Percentiles rank a stretch among this genome's conserved stretches.
phyloP scores from a whole-genome alignment of 202 grass and related monocot genomes.

The Carex sylvatica region DNA sequence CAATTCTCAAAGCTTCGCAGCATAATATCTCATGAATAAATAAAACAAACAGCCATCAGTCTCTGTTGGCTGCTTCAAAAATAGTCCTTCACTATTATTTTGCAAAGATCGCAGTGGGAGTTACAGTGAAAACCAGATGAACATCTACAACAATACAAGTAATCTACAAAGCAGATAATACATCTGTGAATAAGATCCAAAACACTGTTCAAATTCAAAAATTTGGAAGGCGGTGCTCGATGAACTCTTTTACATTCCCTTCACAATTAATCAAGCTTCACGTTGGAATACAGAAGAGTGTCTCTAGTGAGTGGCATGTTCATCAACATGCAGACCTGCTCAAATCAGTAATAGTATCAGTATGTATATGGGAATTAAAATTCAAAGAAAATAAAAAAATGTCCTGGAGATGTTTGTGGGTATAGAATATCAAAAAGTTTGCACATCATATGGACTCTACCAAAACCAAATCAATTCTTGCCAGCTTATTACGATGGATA shows the following conservation, averaged over 20 bases:
- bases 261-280: constrained; percentile 74
- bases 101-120: not conserved
- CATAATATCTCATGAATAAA: constrained; percentile 18
- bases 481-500: constrained; percentile 3
- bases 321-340: constrained; percentile 72
- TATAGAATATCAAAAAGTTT: not conserved
- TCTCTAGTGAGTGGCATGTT: constrained; percentile 82
- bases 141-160: constrained; percentile 18
- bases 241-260: not conserved
- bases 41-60: constrained; percentile 12
- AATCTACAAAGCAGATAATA: constrained; percentile 16
- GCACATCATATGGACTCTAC: not conserved
- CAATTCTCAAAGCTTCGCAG: constrained; percentile 7
- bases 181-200: constrained; percentile 6
- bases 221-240: not conserved
- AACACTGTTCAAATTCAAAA: not conserved
- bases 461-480: not conserved
- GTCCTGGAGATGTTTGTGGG: not conserved
- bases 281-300: constrained; percentile 90
- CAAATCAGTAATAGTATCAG: constrained; percentile 27
- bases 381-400: not conserved
- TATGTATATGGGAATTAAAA: constrained; percentile 11
- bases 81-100: constrained; percentile 2
- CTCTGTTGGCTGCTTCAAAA: not conserved
- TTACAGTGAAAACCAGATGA: constrained; percentile 1